A percentile compares a stretch with the other conserved stretches of the same genome.
phyloP scores from a whole-genome alignment of 495 filamentous ascomycete genomes.

The Penicillium cosmopolitanum region DNA sequence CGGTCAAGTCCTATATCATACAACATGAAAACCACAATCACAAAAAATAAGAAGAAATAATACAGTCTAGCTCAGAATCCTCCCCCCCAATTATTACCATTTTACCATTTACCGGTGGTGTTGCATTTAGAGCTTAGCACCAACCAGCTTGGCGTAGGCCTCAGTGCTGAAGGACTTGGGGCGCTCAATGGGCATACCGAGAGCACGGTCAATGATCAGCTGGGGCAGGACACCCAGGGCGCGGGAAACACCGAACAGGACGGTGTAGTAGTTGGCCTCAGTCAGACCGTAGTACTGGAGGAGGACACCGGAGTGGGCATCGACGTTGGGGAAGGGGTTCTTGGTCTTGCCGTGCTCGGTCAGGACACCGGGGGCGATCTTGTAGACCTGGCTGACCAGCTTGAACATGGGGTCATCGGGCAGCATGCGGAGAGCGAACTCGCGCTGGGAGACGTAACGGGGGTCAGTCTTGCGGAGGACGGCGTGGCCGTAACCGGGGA shows the following conservation, averaged over 20 bases:
- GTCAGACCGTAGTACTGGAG: conserved; percentile 99
- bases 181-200: conserved; percentile 70
- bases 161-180: conserved; percentile 98
- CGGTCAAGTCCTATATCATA: conserved; percentile 51
- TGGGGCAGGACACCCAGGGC: conserved; percentile 98
- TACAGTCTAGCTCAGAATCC: conserved; percentile 23
- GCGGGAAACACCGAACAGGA: conserved; percentile 97
- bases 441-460: conserved; percentile 95
- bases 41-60: conserved; percentile 37
- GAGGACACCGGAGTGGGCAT: conserved; percentile 93
- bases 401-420: conserved; percentile 99
- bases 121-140: conserved; percentile 77
- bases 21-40: conserved; percentile 45
- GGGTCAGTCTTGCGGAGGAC: conserved; percentile 99
- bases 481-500: conserved; percentile 97
- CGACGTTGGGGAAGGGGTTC: conserved; percentile 81
- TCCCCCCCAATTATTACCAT: conserved; percentile 5
- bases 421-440: conserved; percentile 90
- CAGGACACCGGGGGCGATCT: conserved; percentile 96
- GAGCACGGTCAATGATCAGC: conserved; percentile 98
- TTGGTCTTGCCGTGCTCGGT: conserved; percentile 99
- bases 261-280: conserved; percentile 99
- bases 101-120: background rate
- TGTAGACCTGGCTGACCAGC: conserved; percentile 98
- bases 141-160: conserved; percentile 92